phyloP scores from a whole-genome alignment of 441 rosid genomes.

The Adansonia madagascariensis region DNA sequence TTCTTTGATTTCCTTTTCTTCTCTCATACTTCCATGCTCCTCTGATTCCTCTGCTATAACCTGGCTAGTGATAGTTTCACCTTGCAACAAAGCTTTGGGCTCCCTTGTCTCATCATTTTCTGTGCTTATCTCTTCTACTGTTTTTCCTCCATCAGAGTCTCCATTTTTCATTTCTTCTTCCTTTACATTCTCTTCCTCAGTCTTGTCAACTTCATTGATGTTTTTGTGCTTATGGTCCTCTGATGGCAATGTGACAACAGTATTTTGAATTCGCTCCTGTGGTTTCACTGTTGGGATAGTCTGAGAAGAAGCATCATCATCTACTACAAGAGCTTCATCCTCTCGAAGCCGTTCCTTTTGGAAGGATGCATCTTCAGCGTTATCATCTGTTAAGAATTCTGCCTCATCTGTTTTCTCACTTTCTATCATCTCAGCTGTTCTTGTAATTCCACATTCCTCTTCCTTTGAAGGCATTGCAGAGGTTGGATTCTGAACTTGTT shows the following conservation, averaged over 20 bases:
- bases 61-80: conserved; percentile 25
- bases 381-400: conserved; percentile 33
- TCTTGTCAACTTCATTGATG: not conserved
- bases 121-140: conserved; percentile 10
- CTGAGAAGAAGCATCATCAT: conserved; percentile 23
- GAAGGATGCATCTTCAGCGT: conserved; percentile 31
- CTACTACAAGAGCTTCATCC: conserved; percentile 22
- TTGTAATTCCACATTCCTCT: not conserved
- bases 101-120: not conserved
- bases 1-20: conserved; percentile 32
- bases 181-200: not conserved
- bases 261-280: conserved; percentile 13
- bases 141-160: conserved; percentile 19
- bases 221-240: not conserved
- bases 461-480: conserved; percentile 1
- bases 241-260: not conserved
- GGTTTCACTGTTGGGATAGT: conserved; percentile 14
- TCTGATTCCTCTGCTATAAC: conserved; percentile 11
- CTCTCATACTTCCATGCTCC: not conserved
- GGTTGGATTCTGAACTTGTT: not conserved
- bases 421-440: conserved; percentile 2
- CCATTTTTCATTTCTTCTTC: conserved; percentile 6
- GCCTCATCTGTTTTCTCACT: conserved; percentile 27
- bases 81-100: conserved; percentile 23
- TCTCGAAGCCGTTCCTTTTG: conserved; percentile 31